phyloP scores from a whole-genome alignment of 768 basidiomycete species.

The Collybia nuda region DNA sequence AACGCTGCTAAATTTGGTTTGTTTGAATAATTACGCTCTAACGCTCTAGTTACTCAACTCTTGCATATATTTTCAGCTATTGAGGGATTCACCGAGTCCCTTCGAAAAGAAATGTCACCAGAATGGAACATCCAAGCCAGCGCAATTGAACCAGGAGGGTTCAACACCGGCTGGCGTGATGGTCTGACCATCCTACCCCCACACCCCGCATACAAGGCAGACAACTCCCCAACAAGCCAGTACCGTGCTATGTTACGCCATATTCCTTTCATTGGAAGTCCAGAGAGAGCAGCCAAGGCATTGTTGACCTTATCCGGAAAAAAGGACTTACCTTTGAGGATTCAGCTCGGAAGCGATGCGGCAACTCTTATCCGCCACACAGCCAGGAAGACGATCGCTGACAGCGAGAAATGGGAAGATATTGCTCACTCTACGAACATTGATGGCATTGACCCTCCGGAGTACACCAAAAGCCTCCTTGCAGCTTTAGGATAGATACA shows the following conservation, averaged over 20 bases:
- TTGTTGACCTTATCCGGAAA: conserved; percentile 11
- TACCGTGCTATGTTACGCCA: conserved; percentile 9
- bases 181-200: conserved; percentile 15
- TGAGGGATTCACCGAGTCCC: conserved; percentile 30
- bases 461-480: too few species aligned
- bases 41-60: too few species aligned
- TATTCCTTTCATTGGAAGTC: conserved; percentile 12
- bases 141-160: conserved; percentile 22
- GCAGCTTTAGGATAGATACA: too few species aligned
- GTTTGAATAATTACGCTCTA: not conserved
- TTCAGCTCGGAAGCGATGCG: conserved; percentile 21
- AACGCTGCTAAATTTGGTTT: conserved; percentile 16
- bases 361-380: conserved; percentile 9
- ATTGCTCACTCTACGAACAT: too few species aligned
- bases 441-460: too few species aligned
- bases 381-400: conserved; percentile 2
- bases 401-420: conserved; percentile 2
- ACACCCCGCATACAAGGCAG: conserved; percentile 19
- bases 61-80: conserved; percentile 14
- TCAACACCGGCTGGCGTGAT: conserved; percentile 19
- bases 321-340: conserved; percentile 19
- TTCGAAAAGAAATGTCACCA: conserved; percentile 34
- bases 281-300: conserved; percentile 17
- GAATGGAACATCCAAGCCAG: conserved; percentile 37
- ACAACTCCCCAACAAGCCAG: not conserved